Percentiles rank a stretch among this genome's conserved stretches.
phyloP scores from a whole-genome alignment of 2,329 filamentous ascomycete genomes.

The Fusarium chuoi region DNA sequence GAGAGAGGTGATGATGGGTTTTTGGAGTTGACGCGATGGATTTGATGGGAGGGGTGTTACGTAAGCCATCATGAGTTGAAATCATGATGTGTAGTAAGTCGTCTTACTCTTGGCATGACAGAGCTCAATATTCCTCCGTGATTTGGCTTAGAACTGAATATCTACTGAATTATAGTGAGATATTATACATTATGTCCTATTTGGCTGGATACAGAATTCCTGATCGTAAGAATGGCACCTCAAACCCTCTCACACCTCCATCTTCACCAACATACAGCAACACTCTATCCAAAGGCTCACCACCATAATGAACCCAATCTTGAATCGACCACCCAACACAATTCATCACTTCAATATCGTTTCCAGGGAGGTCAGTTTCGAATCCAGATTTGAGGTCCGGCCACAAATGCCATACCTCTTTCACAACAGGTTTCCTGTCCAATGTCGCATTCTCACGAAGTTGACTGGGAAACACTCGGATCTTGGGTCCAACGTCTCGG shows the following conservation, averaged over 20 bases:
- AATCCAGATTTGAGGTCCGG: conserved; percentile 22
- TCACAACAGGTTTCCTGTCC: conserved; percentile 9
- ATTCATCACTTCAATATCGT: conserved; percentile 31
- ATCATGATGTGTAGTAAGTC: conserved; percentile 13
- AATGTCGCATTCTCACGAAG: conserved; percentile 19
- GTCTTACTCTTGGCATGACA: not conserved
- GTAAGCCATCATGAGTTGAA: conserved; percentile 28
- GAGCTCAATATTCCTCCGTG: fast-evolving
- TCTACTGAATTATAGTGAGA: fast-evolving
- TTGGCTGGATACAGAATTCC: conserved; percentile 30
- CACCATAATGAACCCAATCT: conserved; percentile 51
- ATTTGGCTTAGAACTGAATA: fast-evolving
- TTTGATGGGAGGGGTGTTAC: conserved; percentile 34
- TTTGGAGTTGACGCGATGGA: conserved; percentile 15
- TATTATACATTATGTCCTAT: fast-evolving
- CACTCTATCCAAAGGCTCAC: conserved; percentile 48
- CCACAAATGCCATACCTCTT: conserved; percentile 47
- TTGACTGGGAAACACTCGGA: conserved; percentile 44
- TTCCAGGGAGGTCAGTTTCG: conserved; percentile 45
- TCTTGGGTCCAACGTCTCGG: conserved; percentile 19
- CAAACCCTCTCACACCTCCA: conserved; percentile 44
- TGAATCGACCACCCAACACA: conserved; percentile 48
- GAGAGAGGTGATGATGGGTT: not conserved
- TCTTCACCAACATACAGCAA: conserved; percentile 39
- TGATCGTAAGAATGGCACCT: conserved; percentile 49